Evolutionary conservation across 768 basidiomycete genomes (phyloP), one percentile per base, ranked within the genome.

Genomic region (Lactifluus subvellereus): DNA sequence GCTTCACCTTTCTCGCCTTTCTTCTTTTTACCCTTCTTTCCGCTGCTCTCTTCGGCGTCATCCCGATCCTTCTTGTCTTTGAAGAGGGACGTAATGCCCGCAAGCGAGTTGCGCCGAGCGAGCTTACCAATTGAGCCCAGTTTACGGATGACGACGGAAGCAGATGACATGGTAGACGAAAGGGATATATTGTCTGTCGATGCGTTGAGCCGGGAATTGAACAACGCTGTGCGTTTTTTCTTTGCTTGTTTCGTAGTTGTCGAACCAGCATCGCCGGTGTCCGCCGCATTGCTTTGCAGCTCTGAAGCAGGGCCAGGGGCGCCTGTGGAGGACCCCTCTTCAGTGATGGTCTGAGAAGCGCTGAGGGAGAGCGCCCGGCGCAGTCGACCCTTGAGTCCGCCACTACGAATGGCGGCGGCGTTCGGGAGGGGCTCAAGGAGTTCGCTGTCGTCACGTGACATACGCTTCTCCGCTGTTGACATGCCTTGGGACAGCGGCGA

Each of bases 181-280:
- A 98, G 82, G 32, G 94, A 97, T 67, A 98, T 96, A 74, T 96
- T 97, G 74, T 96, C 94, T 48, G 92, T 95, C 59, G 87, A 89
- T 48, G 86, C 84, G 72, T 97, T 96, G 69, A 91, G 76, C 67
- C 88, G 86, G 66, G 89, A 84, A 74, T 94, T 97, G 81, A 98
- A 95, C 67, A 98, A 72, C 22, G 85, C 86, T 8, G 67, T 61
- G 18, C 87, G 85, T 72, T 83, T 84, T 76, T 89, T 91, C 80
- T 89, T 90, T 33, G 62, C 61, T 67, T 74, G 74, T 53, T 69
- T 71, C 3, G 76, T 72, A 40, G 74, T 70, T 13, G 69, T 70
- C 2, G 74, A 69, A n/a, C 74, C 69, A 9, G 68, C 35, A 30
- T 65, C 54, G 51, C 69, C 64, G 4, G 66, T 60, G 10, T 74